Base-by-base conservation (phyloP, 352 stramenopile genomes). In the Phytophthora pseudosyringae region DNA sequence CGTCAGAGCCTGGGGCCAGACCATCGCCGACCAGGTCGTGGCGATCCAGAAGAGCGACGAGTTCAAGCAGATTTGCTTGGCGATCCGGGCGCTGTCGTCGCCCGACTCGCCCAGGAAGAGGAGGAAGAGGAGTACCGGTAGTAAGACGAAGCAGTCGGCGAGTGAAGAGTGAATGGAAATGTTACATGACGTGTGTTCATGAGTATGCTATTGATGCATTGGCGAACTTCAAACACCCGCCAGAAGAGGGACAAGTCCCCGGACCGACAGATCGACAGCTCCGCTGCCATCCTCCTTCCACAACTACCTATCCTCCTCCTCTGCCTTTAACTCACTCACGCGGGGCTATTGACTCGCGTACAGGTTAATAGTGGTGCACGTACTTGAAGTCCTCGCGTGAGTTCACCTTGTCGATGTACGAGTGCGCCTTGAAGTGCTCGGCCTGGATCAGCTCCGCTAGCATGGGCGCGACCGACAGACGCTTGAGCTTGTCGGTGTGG, bases 361-460 rank as follows among this genome's bases (percentile, higher is more conserved):
- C 57, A 53, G 6, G 53, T 76, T 88, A 94, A 63, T 91, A 83
- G 72, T 87, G 89, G 74, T 94, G 84, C 75, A 87, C 77, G 76
- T 94, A 94, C 39, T 90, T 90, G 65, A 86, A 95, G 61, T 95
- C 88, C 64, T 95, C 88, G 44, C 79, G 81, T 47, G 85, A 91
- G 71, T 85, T 94, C 59, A 81, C 80, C 61, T 79, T 80, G 81
- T 95, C 88, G 56, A 95, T 95, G 81, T 95, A 95, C 67, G 88
- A 95, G 74, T 93, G 83, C 16, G 88, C 82, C 72, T 95, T 95
- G 56, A 95, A 95, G 75, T 95, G 88, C 69, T 95, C 88, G n/a
- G 88, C 88, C 70, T 95, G 88, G 71, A 97, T 97, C 52, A 96
- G 72, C 69, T 97, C 88, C 13, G 90, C 90, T 41, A 97, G 81